Evolutionary conservation across 2,329 filamentous ascomycete species (phyloP), one percentile per base, ranked within the genome.

Genomic region (Alternaria tenuissima): DNA sequence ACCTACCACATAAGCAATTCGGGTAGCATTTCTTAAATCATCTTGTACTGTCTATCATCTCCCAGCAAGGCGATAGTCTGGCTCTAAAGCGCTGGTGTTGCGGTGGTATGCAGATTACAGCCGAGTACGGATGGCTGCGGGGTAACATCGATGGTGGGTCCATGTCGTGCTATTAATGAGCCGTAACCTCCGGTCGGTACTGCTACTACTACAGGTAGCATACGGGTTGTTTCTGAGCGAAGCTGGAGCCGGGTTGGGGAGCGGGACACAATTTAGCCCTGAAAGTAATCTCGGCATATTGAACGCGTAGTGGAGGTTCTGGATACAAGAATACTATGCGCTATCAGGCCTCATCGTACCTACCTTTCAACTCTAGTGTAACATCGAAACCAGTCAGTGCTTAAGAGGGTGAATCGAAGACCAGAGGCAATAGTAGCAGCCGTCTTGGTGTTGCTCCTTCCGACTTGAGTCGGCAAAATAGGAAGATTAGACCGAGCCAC

Each of bases 71-170:
- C n/a, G 48, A 38, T 34, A 22, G 28, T 24, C 43, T 52, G 36
- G 55, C 55, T 48, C 11, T 39, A 52, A 43, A 47, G 47, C 39
- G 49, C 47, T 64, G 41, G 39, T 43, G 24, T 44, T 53, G 43
- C 38, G 39, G 41, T 20, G 46, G 38, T 42, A 52, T 47, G 44
- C 28, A 39, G 41, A 52, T 55, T 18, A 55, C 55, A 39, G 41
- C 49, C 55, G 41, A 54, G 52, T 42, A 38, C 58, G 46, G 52
- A 55, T 61, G 53, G 52, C 54, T 59, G 63, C 63, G 63, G 63
- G 63, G 63, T 66, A 60, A 48, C 46, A 30, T 59, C 52, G 47
- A 54, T 55, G 52, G 52, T 44, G 34, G 41, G 57, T 61, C 57
- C 54, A 57, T 51, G 49, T 38, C 39, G 34, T 52, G 34, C 41